Conservation (phyloP, 2,329 filamentous ascomycete species). For the Chaetomium strumarium region DNA sequence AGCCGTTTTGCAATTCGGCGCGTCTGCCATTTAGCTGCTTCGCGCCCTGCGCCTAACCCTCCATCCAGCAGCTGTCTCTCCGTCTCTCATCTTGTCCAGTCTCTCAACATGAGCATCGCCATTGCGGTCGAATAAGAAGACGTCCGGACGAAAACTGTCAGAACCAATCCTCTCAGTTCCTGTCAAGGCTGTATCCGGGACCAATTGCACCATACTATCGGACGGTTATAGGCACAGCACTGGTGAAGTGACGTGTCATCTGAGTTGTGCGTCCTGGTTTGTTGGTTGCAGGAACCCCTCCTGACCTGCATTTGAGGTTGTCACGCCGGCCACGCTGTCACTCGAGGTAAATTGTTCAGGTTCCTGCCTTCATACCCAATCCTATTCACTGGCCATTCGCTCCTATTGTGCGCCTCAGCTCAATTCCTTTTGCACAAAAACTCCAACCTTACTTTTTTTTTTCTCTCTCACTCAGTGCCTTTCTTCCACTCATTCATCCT, state of each 20-base stretch:
- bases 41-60: constrained; percentile 1
- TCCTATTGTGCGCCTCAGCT: not conserved
- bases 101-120: not conserved
- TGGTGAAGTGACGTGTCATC: constrained; percentile 13
- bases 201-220: not conserved
- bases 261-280: not conserved
- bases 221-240: not conserved
- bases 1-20: constrained; percentile 5
- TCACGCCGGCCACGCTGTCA: constrained; percentile 15
- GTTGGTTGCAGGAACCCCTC: not conserved
- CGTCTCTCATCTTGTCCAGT: not conserved
- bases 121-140: not conserved
- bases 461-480: not conserved
- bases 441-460: not conserved
- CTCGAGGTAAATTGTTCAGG: constrained; percentile 3
- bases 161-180: not conserved
- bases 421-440: not conserved
- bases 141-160: not conserved
- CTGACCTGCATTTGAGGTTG: not conserved
- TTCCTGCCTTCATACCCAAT: not conserved
- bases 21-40: constrained; percentile 16
- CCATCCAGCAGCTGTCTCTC: not conserved
- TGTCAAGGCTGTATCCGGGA: not conserved
- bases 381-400: not conserved
- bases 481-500: not conserved